Base-by-base conservation (phyloP, 148 eudicot species). In the Fagopyrum esculentum region DNA sequence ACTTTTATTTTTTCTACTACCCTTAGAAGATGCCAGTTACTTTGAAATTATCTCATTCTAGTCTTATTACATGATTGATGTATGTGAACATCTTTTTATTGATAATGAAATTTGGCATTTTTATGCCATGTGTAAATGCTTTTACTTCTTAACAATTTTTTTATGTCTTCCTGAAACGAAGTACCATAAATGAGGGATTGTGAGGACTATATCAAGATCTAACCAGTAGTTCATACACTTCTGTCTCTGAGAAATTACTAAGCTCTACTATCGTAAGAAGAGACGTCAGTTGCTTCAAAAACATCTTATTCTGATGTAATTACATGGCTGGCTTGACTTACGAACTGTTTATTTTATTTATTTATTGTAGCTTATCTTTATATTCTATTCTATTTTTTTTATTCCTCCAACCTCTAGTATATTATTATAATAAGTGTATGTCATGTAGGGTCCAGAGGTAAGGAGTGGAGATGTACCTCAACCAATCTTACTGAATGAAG, bases 401-500 rank as follows among this genome's bases (percentile, higher is more conserved):
- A 57, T 17, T 57, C 30, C 35, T 7, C 7, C 71, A 64, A 72
- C 73, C 43, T 17, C 5, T 72, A 59, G 73, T 19, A 16, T 57
- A 12, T 75, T 17, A 26, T 68, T 52, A 60, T 54, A 29, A 60
- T 54, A 29, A 12, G 44, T 16, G 54, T 73, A 75, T 78, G 75
- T 82, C 55, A 66, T 85, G 49, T 79, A 92, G 97, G 98, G 98
- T 74, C 98, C 97, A 77, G 97, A 90, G 89, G 97, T 92, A 71
- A 87, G 98, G 89, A 95, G 98, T 79, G 99, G 99, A 79, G 99
- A 95, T 83, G 92, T 95, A 69, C 89, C 97, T 72, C 84, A 89
- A 80, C 97, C 99, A 46, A 89, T 95, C 63, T 71, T 83, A 74
- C 93, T 95, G 12, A 76, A 87, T 79, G 97, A 95, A 79, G 97